Conservation (phyloP, 164 flowering plant species). For the Cinnamomum chago region DNA sequence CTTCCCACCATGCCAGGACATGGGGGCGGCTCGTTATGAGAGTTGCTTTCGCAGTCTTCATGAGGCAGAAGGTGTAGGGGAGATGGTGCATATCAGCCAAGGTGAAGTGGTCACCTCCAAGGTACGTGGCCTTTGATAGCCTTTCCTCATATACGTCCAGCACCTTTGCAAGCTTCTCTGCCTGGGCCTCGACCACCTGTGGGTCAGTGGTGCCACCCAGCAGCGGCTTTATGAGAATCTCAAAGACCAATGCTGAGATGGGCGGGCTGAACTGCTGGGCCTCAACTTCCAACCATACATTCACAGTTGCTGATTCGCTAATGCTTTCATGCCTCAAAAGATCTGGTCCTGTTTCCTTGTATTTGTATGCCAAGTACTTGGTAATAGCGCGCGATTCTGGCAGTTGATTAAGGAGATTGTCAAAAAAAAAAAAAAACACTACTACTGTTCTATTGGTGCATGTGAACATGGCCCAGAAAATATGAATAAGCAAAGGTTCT, state of each 20-base stretch:
- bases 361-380: conserved; percentile 37
- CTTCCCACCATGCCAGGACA: conserved; percentile 66
- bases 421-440: too few relatives aligned
- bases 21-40: conserved; percentile 34
- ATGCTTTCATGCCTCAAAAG: conserved; percentile 23
- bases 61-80: conserved; percentile 16
- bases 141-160: conserved; percentile 15
- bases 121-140: conserved; percentile 13
- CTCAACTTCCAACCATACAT: conserved; percentile 14
- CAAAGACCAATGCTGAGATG: conserved; percentile 9
- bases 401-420: not conserved
- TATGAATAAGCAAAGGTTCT: too few relatives aligned
- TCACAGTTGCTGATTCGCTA: conserved; percentile 13
- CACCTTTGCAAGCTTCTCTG: conserved; percentile 13
- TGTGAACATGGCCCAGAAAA: too few relatives aligned
- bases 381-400: conserved; percentile 47
- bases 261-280: conserved; percentile 7
- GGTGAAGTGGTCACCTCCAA: conserved; percentile 12
- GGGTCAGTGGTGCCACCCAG: conserved; percentile 4
- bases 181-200: not conserved
- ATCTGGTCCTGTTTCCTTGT: conserved; percentile 40
- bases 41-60: conserved; percentile 35
- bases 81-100: conserved; percentile 9
- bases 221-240: not conserved
- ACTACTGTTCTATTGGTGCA: too few relatives aligned